Percentiles rank a stretch among this genome's conserved stretches.
These are phyloP conservation scores for Thalassiosira oceanica DNA, from an alignment of 352 stramenopile genomes.

Conservation along the genomic window DNA sequence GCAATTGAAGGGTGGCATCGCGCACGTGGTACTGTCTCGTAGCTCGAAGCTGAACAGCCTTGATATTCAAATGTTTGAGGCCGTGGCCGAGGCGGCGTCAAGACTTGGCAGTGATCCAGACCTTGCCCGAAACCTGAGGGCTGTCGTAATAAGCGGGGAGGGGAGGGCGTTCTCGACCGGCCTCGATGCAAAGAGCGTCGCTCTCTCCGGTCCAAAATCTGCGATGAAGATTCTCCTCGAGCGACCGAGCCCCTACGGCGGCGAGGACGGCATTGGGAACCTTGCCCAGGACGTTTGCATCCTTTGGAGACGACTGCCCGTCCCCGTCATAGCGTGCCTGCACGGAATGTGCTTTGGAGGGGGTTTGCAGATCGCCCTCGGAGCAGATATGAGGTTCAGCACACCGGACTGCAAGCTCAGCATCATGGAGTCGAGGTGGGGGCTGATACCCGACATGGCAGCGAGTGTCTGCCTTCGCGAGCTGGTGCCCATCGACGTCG, in stretches of 20 bases:
- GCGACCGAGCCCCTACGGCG: constrained; percentile 45
- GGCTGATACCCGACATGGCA: constrained; percentile 80
- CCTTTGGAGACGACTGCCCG: constrained; percentile 72
- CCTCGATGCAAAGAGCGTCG: constrained; percentile 67
- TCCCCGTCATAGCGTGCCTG: constrained; percentile 74
- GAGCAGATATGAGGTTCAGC: constrained; percentile 74
- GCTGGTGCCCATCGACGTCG: constrained; percentile 70
- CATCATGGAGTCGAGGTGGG: constrained; percentile 83
- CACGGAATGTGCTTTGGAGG: constrained; percentile 82
- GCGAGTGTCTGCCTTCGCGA: constrained; percentile 64
- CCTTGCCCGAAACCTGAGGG: constrained; percentile 48
- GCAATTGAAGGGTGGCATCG: constrained; percentile 32
- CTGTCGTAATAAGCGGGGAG: constrained; percentile 72
- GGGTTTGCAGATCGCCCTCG: constrained; percentile 79
- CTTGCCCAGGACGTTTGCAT: constrained; percentile 78
- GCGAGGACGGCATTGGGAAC: constrained; percentile 58
- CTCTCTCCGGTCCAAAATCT: constrained; percentile 17
- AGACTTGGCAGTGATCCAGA: constrained; percentile 27
- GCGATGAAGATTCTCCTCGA: constrained; percentile 52
- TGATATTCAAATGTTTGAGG: constrained; percentile 77
- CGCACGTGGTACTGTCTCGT: constrained; percentile 64
- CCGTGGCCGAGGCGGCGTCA: constrained; percentile 54
- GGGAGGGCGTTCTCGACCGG: constrained; percentile 77
- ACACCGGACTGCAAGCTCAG: constrained; percentile 72
- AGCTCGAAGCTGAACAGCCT: constrained; percentile 77